Percentiles rank a stretch among this genome's conserved stretches.
Evolutionary conservation across 148 eudicot genomes (phyloP).

Genomic region (Pharnaceum exiguum): DNA sequence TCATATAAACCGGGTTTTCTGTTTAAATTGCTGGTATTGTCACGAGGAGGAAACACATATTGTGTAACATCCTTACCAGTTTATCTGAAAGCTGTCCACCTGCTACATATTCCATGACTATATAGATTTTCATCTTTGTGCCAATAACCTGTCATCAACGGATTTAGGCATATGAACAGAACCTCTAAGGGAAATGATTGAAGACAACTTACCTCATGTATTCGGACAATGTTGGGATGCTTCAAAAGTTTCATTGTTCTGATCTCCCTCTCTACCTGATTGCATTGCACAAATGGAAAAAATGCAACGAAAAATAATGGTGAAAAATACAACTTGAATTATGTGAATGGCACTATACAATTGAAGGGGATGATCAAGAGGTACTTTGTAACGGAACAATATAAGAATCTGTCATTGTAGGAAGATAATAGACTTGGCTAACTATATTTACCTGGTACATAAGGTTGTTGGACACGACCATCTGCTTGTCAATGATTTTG

Average conservation of each 20-base stretch:
- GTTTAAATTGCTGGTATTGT: too few relatives aligned
- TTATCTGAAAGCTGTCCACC: conserved; percentile 56
- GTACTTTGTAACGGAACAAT: too few relatives aligned
- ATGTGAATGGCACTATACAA: too few relatives aligned
- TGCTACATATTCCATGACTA: conserved; percentile 48
- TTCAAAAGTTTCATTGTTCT: conserved; percentile 50
- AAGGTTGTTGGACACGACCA: conserved; percentile 40
- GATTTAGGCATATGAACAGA: too few relatives aligned
- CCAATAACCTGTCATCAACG: conserved; percentile 39
- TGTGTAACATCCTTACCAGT: conserved; percentile 28
- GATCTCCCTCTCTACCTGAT: conserved; percentile 47
- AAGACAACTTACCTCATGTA: conserved; percentile 35
- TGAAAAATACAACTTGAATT: too few relatives aligned
- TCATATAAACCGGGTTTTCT: background rate
- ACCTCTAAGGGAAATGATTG: background rate
- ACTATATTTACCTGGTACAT: conserved; percentile 31
- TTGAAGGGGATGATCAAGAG: too few relatives aligned
- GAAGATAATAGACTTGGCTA: background rate
- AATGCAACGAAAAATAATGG: background rate
- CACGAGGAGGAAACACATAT: background rate
- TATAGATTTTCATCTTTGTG: conserved; percentile 50
- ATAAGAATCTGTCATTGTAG: too few relatives aligned
- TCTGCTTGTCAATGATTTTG: conserved; percentile 51
- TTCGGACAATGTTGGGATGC: conserved; percentile 53
- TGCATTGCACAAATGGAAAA: background rate